Evolutionary conservation across 257 asterid genomes (phyloP).

Genomic region (Solanum verrucosum): DNA sequence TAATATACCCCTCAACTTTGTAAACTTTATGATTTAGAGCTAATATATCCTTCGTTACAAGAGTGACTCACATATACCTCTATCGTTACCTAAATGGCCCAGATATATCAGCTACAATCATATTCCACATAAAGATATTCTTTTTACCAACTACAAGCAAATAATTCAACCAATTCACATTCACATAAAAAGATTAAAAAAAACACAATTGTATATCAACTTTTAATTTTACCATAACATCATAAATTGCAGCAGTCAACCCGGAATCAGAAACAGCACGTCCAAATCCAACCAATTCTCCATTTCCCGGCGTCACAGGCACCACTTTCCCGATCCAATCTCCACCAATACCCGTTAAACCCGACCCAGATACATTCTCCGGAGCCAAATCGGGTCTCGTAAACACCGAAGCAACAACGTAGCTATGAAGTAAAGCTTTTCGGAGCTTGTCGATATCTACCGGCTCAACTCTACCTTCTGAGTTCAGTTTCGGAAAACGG

Average conservation of each 20-base stretch:
- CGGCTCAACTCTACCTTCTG: constrained; percentile 51
- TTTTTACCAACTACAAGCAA: not conserved
- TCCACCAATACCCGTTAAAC: constrained; percentile 38
- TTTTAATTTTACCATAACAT: constrained; percentile 58
- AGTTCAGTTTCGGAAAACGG: constrained; percentile 62
- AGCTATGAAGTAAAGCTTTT: constrained; percentile 62
- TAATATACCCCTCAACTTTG: too few species aligned
- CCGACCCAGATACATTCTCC: not conserved
- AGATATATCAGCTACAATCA: not conserved
- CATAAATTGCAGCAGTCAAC: constrained; percentile 69
- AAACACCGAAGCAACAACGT: constrained; percentile 66
- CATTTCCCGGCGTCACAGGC: constrained; percentile 66
- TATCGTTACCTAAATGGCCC: not conserved
- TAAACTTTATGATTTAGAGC: too few species aligned
- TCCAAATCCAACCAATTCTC: constrained; percentile 76
- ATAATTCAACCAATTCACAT: not conserved
- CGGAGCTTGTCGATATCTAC: constrained; percentile 52
- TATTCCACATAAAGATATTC: not conserved
- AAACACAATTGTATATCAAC: not conserved
- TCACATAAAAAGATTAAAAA: not conserved
- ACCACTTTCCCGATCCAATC: constrained; percentile 46
- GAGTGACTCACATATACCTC: not conserved
- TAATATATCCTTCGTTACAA: not conserved
- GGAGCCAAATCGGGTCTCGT: constrained; percentile 28
- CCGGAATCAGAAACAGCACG: constrained; percentile 83